These are phyloP conservation scores for Colletotrichum sp. DNA, from an alignment of 2,329 filamentous ascomycete species.

Conservation along the genomic window DNA sequence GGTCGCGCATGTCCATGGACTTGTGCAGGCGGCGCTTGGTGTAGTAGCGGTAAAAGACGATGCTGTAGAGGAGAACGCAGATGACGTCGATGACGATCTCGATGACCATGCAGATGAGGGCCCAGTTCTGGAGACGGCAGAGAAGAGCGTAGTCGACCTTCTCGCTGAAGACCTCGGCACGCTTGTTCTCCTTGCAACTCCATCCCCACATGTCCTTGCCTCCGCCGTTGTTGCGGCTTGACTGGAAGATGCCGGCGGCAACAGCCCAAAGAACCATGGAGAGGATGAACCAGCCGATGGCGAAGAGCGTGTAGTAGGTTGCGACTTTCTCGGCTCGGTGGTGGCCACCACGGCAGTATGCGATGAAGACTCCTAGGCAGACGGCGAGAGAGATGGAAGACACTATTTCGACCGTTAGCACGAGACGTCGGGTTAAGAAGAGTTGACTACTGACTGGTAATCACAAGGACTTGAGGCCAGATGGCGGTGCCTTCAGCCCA, in stretches of 20 bases:
- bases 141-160: conserved; percentile 89
- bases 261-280: conserved; percentile 92
- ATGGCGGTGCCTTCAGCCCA: conserved; percentile 82
- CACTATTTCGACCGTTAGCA: conserved; percentile 45
- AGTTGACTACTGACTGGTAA: conserved; percentile 44
- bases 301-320: conserved; percentile 95
- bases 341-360: conserved; percentile 90
- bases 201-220: conserved; percentile 97
- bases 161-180: conserved; percentile 76
- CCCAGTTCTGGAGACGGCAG: conserved; percentile 95
- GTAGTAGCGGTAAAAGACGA: conserved; percentile 98
- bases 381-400: conserved; percentile 81
- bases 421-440: no score
- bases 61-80: conserved; percentile 88
- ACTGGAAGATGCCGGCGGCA: conserved; percentile 83
- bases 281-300: conserved; percentile 91
- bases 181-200: conserved; percentile 91
- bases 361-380: conserved; percentile 80
- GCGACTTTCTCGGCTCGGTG: conserved; percentile 88
- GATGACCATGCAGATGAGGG: conserved; percentile 94
- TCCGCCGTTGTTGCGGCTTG: conserved; percentile 69
- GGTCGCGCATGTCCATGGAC: conserved; percentile 95
- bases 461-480: conserved; percentile 89
- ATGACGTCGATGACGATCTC: conserved; percentile 93
- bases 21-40: conserved; percentile 94